Base-by-base conservation (phyloP, 768 basidiomycete species). In the Suillus fuscotomentosus region DNA sequence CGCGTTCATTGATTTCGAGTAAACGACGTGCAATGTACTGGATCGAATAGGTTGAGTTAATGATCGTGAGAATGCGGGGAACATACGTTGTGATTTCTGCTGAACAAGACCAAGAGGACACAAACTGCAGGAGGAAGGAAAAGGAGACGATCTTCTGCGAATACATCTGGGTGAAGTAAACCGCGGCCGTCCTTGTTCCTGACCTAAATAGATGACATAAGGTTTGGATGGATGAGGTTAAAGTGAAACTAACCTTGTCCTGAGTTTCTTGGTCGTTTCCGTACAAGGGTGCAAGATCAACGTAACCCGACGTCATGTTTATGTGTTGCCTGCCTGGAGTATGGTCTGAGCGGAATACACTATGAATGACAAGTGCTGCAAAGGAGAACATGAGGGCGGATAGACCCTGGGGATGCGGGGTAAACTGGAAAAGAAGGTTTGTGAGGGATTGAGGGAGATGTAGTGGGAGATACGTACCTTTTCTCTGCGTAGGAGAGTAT, bases 231-330 rank as follows among this genome's bases (percentile, higher is more conserved):
- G 8, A 15, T 6, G 1, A 5, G 11, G 9, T 11, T 24, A 7
- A 55, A 6, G 2, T 31, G 3, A 15, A n/a, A 2, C 86, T 79
- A 64, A 90, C 81, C 71, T 81, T 78, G 67, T 89, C 75, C 71
- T 90, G 88, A 20, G 78, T 83, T 17, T 75, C 79, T 67, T 89
- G 83, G 67, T 86, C 84, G 64, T 90, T 85, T 0, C 94, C 94
- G 70, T 96, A 96, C 34, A 96, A 77, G 3, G 92, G 91, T 3
- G 88, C 85, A 2, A 96, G 83, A 70, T 96, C 94, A 60, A 95
- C 87, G 70, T 96, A 96, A 14, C 91, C 89, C 0, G 91, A 91
- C 2, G 94, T 94, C 72, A 93, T 84, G 75, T 96, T 96, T 69
- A 92, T 87, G 70, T 82, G 83, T 6, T 22, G 17, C 24, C 8